Conservation (phyloP, 352 stramenopile species). For the Pythium vanterpoolii region DNA sequence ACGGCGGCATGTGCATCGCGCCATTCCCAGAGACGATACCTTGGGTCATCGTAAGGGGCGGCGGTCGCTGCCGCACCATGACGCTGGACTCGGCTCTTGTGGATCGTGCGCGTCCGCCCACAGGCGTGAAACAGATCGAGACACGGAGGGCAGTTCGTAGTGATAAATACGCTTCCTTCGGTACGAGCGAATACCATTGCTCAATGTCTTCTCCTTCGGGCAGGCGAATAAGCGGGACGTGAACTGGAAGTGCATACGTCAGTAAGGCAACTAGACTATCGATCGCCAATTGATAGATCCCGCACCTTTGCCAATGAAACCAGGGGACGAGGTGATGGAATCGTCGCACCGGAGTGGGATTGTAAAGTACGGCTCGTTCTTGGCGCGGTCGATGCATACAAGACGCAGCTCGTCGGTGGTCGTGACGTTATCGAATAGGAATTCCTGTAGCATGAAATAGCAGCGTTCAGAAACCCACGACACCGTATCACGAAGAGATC, state of each 20-base stretch:
- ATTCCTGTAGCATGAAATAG: constrained; percentile 43
- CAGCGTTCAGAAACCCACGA: neutral
- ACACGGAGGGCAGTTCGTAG: constrained; percentile 67
- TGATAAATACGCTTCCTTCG: constrained; percentile 42
- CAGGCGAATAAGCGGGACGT: constrained; percentile 58
- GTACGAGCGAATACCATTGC: constrained; percentile 77
- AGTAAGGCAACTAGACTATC: too few species aligned
- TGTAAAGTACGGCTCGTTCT: constrained; percentile 39
- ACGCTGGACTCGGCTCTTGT: constrained; percentile 19
- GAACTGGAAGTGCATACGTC: constrained; percentile 26
- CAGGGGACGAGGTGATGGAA: constrained; percentile 32
- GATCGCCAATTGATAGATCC: too few species aligned
- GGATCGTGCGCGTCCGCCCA: constrained; percentile 23
- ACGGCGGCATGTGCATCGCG: constrained; percentile 7
- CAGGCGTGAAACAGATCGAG: constrained; percentile 64
- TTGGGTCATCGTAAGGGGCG: constrained; percentile 21
- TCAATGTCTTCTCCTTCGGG: constrained; percentile 78
- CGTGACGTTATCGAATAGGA: constrained; percentile 62
- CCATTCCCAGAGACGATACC: neutral
- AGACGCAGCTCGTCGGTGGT: constrained; percentile 63
- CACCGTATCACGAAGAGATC: neutral
- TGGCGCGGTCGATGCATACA: constrained; percentile 62
- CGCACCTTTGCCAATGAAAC: constrained; percentile 78
- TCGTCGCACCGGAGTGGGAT: constrained; percentile 45
- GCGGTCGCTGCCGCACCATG: constrained; percentile 11